Conservation (phyloP, 352 stramenopile genomes). For the Globisporangium lucens region DNA sequence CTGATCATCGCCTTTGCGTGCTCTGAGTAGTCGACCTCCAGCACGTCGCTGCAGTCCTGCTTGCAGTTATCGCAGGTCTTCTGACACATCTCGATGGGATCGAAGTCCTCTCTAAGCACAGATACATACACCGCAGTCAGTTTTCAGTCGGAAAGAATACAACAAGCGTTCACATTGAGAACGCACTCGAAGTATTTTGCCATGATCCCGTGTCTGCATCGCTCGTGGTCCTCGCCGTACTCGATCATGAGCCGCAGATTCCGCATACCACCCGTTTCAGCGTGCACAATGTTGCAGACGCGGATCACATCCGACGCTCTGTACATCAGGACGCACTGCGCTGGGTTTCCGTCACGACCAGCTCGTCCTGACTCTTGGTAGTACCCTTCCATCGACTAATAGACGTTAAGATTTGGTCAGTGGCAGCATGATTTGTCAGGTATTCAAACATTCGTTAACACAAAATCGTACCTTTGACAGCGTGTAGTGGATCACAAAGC, state of each 20-base stretch:
- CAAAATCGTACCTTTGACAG: conserved; percentile 56
- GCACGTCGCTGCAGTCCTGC: conserved; percentile 19
- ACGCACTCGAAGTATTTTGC: conserved; percentile 55
- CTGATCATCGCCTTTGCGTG: conserved; percentile 50
- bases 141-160: background rate
- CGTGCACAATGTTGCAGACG: conserved; percentile 67
- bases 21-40: conserved; percentile 38
- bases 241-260: conserved; percentile 67
- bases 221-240: conserved; percentile 40
- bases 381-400: conserved; percentile 93
- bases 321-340: conserved; percentile 89
- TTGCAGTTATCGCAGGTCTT: conserved; percentile 52
- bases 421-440: background rate
- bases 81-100: conserved; percentile 35
- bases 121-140: background rate
- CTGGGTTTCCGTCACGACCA: conserved; percentile 90
- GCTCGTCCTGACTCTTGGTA: conserved; percentile 97
- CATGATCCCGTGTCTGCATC: conserved; percentile 47
- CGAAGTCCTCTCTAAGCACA: conserved; percentile 35
- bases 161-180: background rate
- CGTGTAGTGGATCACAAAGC: conserved; percentile 90
- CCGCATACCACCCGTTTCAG: conserved; percentile 54
- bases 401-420: background rate
- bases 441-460: background rate
- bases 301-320: conserved; percentile 65